These are phyloP conservation scores for Talaromyces ruber DNA, from an alignment of 495 filamentous ascomycete species.

Conservation along the genomic window DNA sequence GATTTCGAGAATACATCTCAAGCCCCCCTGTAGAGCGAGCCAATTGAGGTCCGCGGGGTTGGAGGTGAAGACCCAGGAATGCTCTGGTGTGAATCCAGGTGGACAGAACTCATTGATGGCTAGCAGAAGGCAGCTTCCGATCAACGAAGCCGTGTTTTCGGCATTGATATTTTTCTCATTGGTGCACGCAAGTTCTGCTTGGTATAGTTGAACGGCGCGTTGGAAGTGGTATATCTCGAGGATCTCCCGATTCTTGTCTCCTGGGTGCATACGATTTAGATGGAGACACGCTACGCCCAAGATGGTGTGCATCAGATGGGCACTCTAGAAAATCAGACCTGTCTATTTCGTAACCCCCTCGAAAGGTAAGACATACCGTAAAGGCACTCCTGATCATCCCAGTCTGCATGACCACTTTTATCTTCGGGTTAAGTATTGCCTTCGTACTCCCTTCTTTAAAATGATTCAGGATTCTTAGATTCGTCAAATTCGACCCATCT, in stretches of 20 bases:
- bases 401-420: slow-evolving; percentile 18
- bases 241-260: slow-evolving; percentile 19
- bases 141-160: slow-evolving; percentile 35
- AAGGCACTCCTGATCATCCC: slow-evolving; percentile 31
- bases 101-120: slow-evolving; percentile 29
- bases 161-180: slow-evolving; percentile 11
- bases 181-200: slow-evolving; percentile 17
- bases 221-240: slow-evolving; percentile 37
- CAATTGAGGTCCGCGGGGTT: slow-evolving; percentile 29
- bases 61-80: slow-evolving; percentile 34
- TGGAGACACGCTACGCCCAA: slow-evolving; percentile 32
- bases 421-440: slow-evolving; percentile 13
- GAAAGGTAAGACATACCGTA: slow-evolving; percentile 17
- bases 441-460: slow-evolving; percentile 22
- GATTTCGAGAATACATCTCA: slow-evolving; percentile 27
- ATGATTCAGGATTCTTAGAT: slow-evolving; percentile 23
- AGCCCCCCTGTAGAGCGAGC: slow-evolving; percentile 31
- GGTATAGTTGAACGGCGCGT: slow-evolving; percentile 30
- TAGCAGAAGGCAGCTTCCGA: slow-evolving; percentile 33
- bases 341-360: neutral
- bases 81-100: slow-evolving; percentile 25
- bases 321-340: slow-evolving; percentile 21
- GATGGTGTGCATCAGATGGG: slow-evolving; percentile 39
- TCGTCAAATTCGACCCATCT: slow-evolving; percentile 8
- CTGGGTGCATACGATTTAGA: slow-evolving; percentile 23